Base-by-base conservation (phyloP, 805 yeast genomes). In the Brettanomyces bruxellensis region DNA sequence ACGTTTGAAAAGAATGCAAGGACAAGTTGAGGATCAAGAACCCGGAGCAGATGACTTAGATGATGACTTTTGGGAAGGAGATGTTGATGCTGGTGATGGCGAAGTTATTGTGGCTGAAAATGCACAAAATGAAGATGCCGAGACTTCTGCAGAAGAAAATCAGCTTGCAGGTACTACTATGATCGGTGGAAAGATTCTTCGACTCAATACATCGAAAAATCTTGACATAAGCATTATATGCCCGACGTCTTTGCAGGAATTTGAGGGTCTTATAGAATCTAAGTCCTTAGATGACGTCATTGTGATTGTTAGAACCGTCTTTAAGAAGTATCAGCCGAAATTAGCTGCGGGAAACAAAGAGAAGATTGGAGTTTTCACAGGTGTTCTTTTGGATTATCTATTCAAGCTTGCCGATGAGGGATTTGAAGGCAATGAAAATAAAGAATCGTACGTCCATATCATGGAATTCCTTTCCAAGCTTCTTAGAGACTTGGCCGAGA, bases 331-430 rank as follows among this genome's bases (percentile, higher is more conserved):
- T 62, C 87, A 85, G 51, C 95, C 97, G 12, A 79, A 82, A 51
- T 69, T 86, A 45, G 88, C 86, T 3, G 76, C 71, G 46, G 97
- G 95, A 3, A 89, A 91, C 62, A 88, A 86, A 58, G 85, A 80
- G 49, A 81, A 76, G 56, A 65, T 86, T 52, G 85, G 82, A 24
- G 58, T 53, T 3, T 83, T 90, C 56, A 74, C 85, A 1, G 71
- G 75, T 3, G 75, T 86, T 8, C 54, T 89, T 12, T 69, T 86
- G 50, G 76, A 81, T 52, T 88, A 86, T 55, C 65, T 78, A 9
- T 60, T 86, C 38, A 66, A 71, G 47, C 58, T 81, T 32, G 64
- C 78, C 1, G 72, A 73, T 45, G 54, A 58, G 3, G 65, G 59
- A n/a, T 43, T 53, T 39, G 34, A 47, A 14, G 47, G 44, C 1